A percentile compares a stretch with the other conserved stretches of the same genome.
These are phyloP conservation scores for Phytophthora vignae DNA, from an alignment of 352 stramenopile species.

Conservation along the genomic window DNA sequence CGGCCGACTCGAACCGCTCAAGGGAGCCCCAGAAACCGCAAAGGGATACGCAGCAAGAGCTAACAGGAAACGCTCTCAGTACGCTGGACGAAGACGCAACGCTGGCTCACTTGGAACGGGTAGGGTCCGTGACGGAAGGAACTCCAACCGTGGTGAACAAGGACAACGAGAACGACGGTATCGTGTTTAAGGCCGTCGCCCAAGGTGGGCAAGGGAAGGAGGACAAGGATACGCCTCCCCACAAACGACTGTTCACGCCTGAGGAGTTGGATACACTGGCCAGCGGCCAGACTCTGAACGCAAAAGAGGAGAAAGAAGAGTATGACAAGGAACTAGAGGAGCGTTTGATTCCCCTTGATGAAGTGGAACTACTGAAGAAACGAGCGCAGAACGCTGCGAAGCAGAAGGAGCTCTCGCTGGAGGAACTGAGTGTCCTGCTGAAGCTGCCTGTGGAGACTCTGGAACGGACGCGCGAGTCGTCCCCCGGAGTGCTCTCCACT, in stretches of 20 bases:
- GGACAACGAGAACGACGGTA: neutral
- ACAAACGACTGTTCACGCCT: neutral
- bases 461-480: neutral
- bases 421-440: neutral
- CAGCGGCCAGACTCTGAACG: neutral
- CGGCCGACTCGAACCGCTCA: neutral
- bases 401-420: neutral
- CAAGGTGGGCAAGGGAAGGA: neutral
- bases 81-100: neutral
- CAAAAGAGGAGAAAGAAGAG: neutral
- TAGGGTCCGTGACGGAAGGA: neutral
- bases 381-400: neutral
- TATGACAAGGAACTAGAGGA: constrained; percentile 1
- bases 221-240: neutral
- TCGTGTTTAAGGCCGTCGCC: neutral
- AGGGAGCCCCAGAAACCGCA: neutral
- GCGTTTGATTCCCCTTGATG: no score
- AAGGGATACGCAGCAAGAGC: neutral
- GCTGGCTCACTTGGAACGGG: neutral
- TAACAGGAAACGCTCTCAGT: neutral
- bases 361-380: neutral
- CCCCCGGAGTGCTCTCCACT: neutral
- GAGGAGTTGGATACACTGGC: neutral
- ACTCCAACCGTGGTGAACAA: neutral
- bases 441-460: neutral